Evolutionary conservation across 2,329 filamentous ascomycete genomes (phyloP).

Genomic region (Exophiala phaeomuriformis): DNA sequence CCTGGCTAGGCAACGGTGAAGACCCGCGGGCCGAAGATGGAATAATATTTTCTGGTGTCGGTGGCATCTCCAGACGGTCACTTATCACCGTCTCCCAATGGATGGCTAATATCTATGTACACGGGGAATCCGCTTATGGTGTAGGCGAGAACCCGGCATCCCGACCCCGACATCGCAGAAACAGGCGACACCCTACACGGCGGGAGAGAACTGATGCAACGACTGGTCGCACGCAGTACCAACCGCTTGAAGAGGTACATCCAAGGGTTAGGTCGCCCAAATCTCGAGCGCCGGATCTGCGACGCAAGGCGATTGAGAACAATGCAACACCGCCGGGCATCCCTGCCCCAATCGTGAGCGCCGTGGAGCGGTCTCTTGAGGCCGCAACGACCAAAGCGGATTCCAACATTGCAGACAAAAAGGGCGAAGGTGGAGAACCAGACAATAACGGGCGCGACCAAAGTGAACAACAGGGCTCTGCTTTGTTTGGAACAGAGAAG

Average conservation of each 20-base stretch:
- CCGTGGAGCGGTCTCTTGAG: constrained; percentile 25
- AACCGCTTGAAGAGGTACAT: constrained; percentile 1
- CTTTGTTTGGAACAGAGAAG: constrained; percentile 36
- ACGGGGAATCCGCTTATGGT: constrained; percentile 79
- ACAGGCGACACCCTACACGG: constrained; percentile 28
- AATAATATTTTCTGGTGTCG: constrained; percentile 75
- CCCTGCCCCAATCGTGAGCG: constrained; percentile 38
- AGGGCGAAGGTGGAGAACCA: constrained; percentile 17
- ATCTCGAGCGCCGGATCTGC: constrained; percentile 11
- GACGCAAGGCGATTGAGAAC: constrained; percentile 22
- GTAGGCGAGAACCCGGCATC: constrained; percentile 70
- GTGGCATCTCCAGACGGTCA: constrained; percentile 63
- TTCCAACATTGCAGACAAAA: not conserved
- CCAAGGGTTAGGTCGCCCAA: constrained; percentile 7
- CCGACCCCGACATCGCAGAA: constrained; percentile 44
- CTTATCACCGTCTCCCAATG: constrained; percentile 69
- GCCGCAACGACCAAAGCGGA: constrained; percentile 19
- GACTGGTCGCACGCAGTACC: not conserved
- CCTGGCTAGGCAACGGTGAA: constrained; percentile 68
- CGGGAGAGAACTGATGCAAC: constrained; percentile 13
- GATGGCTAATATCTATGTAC: constrained; percentile 81
- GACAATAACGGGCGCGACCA: not conserved
- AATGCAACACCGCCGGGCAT: constrained; percentile 34
- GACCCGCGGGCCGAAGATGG: constrained; percentile 68
- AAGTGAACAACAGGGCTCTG: constrained; percentile 25